These are phyloP conservation scores for Aspergillus tanneri DNA, from an alignment of 2,329 filamentous ascomycete genomes.

Conservation along the genomic window DNA sequence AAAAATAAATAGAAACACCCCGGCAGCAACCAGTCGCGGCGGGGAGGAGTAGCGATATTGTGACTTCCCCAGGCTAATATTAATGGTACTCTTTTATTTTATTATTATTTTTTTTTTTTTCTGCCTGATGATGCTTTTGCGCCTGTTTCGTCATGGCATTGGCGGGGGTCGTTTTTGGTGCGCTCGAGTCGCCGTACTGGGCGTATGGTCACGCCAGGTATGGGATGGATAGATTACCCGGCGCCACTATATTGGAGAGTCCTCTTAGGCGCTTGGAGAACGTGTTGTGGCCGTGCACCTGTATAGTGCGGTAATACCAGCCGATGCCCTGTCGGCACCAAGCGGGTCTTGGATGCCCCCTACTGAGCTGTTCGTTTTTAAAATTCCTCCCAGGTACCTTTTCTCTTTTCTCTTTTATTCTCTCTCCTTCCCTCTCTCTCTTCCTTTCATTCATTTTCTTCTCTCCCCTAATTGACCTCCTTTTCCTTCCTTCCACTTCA, in stretches of 20 bases:
- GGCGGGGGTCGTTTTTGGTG: constrained; percentile 17
- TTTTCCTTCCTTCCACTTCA: constrained; percentile 8
- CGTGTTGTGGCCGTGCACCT: neutral
- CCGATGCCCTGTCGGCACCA: neutral
- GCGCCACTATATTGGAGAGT: neutral
- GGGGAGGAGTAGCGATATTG: neutral
- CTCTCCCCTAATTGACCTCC: neutral
- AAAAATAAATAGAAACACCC: too few species aligned
- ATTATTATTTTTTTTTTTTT: constrained; percentile 24
- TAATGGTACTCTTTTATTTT: too few species aligned
- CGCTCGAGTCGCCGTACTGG: neutral
- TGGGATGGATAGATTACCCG: constrained; percentile 3
- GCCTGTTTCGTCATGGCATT: constrained; percentile 27
- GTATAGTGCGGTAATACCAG: constrained; percentile 4
- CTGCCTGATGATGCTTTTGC: constrained; percentile 24
- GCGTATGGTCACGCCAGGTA: constrained; percentile 5
- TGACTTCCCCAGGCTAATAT: too few species aligned
- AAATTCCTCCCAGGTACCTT: constrained; percentile 8
- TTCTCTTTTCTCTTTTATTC: constrained; percentile 5
- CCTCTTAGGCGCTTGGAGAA: neutral
- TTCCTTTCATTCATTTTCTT: constrained; percentile 6
- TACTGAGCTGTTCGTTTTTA: constrained; percentile 7
- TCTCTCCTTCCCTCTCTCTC: constrained; percentile 7
- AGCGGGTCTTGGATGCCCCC: neutral
- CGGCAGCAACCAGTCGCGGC: too few species aligned